Percentiles rank a stretch among this genome's conserved stretches.
Evolutionary conservation across 208 protist genomes (phyloP).

Genomic region (Leishmania aethiopica): DNA sequence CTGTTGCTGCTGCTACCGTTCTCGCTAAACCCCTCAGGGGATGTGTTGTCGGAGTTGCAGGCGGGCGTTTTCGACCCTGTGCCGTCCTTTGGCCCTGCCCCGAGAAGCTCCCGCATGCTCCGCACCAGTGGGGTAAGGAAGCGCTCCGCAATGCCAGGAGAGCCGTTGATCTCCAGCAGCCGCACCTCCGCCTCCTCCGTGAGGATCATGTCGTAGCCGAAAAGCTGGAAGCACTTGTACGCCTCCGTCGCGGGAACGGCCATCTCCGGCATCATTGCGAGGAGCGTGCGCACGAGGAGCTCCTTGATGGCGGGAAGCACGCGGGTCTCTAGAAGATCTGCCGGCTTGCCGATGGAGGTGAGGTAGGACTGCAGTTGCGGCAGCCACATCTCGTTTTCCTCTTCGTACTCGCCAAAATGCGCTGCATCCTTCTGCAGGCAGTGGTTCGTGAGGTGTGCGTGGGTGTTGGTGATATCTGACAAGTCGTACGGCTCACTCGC

Average conservation of each 20-base stretch:
- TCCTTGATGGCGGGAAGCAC: constrained; percentile 72
- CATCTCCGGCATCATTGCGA: constrained; percentile 56
- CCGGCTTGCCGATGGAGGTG: constrained; percentile 30
- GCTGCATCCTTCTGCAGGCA: constrained; percentile 70
- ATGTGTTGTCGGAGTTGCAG: not conserved
- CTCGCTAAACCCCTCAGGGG: constrained; percentile 2
- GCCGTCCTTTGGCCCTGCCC: constrained; percentile 17
- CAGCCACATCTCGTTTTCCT: constrained; percentile 91
- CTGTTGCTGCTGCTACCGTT: constrained; percentile 5
- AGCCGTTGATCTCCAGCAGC: constrained; percentile 92
- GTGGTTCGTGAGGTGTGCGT: constrained; percentile 91
- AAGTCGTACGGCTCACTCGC: constrained; percentile 63
- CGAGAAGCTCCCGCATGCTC: constrained; percentile 48
- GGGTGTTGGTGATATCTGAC: constrained; percentile 44
- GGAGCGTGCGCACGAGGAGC: constrained; percentile 75
- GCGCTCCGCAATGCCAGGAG: constrained; percentile 75
- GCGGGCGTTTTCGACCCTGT: not conserved
- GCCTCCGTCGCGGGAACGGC: constrained; percentile 52
- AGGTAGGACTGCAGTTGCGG: constrained; percentile 67
- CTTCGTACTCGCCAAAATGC: constrained; percentile 75
- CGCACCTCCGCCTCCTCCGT: constrained; percentile 69
- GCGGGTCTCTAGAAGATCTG: constrained; percentile 39
- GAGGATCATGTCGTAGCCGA: constrained; percentile 91
- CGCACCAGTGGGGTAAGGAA: constrained; percentile 61
- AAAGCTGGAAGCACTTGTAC: constrained; percentile 88